A percentile compares a stretch with the other conserved stretches of the same genome.
Conservation (phyloP, 345 rosid species). For the Turnera subulata region DNA sequence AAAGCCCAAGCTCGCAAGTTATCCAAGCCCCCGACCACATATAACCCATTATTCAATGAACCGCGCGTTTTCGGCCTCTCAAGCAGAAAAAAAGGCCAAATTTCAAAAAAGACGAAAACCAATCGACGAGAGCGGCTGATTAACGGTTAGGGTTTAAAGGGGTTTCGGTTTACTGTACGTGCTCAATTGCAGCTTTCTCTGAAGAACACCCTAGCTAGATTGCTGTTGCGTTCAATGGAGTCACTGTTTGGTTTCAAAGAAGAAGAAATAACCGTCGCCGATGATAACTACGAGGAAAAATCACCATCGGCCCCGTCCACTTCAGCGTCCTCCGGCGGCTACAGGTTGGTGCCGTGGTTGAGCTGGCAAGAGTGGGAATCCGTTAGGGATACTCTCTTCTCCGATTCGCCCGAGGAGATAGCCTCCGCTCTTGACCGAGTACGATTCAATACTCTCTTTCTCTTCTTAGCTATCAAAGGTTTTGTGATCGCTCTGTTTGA, state of each 20-base stretch:
- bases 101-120: too few relatives aligned
- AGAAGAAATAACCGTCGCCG: slow-evolving; percentile 30
- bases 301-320: slow-evolving; percentile 14
- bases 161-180: too few relatives aligned
- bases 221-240: slow-evolving; percentile 25
- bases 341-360: slow-evolving; percentile 83
- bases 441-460: slow-evolving; percentile 10
- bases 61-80: too few relatives aligned
- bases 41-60: too few relatives aligned
- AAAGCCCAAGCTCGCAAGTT: too few relatives aligned
- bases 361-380: slow-evolving; percentile 91
- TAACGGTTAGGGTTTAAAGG: too few relatives aligned
- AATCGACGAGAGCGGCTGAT: too few relatives aligned
- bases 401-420: slow-evolving; percentile 48
- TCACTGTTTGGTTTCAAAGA: slow-evolving; percentile 36
- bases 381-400: slow-evolving; percentile 76
- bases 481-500: neutral
- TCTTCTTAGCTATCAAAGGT: neutral
- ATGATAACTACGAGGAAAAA: neutral
- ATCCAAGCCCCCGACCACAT: too few relatives aligned
- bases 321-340: slow-evolving; percentile 33
- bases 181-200: neutral
- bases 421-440: slow-evolving; percentile 67
- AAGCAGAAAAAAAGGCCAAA: too few relatives aligned
- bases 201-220: neutral